phyloP scores from a whole-genome alignment of 2,329 filamentous ascomycete species.

The Hypoxylon sp. region DNA sequence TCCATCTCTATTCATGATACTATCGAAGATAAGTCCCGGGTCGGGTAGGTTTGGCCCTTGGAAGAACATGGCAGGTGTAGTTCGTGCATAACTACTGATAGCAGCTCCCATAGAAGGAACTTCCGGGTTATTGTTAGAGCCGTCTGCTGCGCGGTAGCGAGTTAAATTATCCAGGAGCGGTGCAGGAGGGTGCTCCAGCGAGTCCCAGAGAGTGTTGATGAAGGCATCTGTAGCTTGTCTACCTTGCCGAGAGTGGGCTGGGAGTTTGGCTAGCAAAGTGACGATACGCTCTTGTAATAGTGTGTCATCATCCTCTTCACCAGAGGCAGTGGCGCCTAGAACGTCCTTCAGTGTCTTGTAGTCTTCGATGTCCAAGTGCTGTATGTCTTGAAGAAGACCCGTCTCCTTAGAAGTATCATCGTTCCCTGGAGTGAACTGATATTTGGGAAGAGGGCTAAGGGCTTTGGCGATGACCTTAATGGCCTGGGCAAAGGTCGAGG shows the following conservation, averaged over 20 bases:
- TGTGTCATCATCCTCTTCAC: conserved; percentile 41
- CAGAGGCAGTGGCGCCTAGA: conserved; percentile 28
- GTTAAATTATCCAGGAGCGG: conserved; percentile 18
- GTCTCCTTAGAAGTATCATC: conserved; percentile 42
- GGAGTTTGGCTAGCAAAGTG: conserved; percentile 43
- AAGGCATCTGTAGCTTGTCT: conserved; percentile 42
- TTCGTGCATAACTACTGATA: conserved; percentile 53
- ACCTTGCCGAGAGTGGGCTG: conserved; percentile 36
- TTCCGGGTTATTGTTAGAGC: conserved; percentile 51
- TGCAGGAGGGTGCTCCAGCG: conserved; percentile 44
- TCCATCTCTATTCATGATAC: conserved; percentile 49
- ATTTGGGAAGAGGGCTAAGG: conserved; percentile 41
- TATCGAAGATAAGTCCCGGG: conserved; percentile 53
- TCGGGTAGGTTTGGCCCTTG: conserved; percentile 51
- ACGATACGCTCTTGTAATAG: conserved; percentile 43
- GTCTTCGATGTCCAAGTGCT: conserved; percentile 37
- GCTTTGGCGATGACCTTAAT: conserved; percentile 37
- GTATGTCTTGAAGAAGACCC: conserved; percentile 38
- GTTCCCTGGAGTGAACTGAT: conserved; percentile 41
- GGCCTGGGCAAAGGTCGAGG: conserved; percentile 33
- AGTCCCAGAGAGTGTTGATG: conserved; percentile 41
- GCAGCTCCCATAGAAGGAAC: conserved; percentile 53
- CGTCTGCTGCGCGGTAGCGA: conserved; percentile 48
- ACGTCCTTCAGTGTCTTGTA: conserved; percentile 41
- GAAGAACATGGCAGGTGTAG: conserved; percentile 47